phyloP scores from a whole-genome alignment of 169 alveolate genomes.

The Eimeria necatrix region DNA sequence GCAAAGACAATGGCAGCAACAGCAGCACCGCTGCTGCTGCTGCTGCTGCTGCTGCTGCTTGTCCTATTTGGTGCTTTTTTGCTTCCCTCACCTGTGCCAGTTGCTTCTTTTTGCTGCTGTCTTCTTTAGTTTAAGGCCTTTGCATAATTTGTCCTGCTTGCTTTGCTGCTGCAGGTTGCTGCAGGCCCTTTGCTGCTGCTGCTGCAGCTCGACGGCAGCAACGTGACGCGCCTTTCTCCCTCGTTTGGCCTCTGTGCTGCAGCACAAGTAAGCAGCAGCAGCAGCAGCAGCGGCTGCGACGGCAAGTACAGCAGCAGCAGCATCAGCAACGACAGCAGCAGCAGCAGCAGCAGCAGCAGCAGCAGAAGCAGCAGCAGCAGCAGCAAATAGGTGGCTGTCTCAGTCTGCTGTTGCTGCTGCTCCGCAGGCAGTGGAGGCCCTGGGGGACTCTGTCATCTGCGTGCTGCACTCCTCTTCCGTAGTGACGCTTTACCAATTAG shows the following conservation, averaged over 20 bases:
- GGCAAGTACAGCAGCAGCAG: not conserved
- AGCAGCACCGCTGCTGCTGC: not conserved
- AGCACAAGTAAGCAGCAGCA: slow-evolving; percentile 45
- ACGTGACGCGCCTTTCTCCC: not conserved
- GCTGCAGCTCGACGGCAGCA: not conserved
- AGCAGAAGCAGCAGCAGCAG: not conserved
- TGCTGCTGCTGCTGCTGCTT: too few species aligned
- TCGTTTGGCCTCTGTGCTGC: slow-evolving; percentile 33
- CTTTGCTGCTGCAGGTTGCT: not conserved
- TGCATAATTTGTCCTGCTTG: not conserved
- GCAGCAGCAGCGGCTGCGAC: not conserved
- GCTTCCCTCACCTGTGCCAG: not conserved
- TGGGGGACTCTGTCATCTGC: slow-evolving; percentile 12
- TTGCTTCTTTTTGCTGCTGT: not conserved
- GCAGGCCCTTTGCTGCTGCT: not conserved
- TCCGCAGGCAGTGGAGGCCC: slow-evolving; percentile 33
- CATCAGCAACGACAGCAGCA: not conserved
- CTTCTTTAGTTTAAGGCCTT: not conserved
- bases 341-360: not conserved
- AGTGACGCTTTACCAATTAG: not conserved
- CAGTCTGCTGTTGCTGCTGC: not conserved
- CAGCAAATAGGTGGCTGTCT: not conserved
- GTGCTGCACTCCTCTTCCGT: slow-evolving; percentile 57
- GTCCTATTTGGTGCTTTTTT: too few species aligned
- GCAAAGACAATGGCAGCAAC: not conserved